phyloP scores from a whole-genome alignment of 2,329 filamentous ascomycete genomes.

The Colletotrichum filicis region DNA sequence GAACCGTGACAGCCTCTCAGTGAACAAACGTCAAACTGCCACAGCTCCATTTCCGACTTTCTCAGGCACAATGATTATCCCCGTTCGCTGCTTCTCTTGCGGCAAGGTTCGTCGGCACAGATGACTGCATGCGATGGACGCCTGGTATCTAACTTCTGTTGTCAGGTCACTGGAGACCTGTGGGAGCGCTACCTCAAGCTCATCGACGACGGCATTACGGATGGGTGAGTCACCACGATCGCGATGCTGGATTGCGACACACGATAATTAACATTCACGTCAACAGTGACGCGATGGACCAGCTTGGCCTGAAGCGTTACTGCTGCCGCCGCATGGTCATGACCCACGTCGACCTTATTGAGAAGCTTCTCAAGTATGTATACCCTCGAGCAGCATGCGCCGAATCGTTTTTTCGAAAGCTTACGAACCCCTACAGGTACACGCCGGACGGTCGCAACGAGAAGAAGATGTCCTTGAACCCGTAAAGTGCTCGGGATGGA shows the following conservation, averaged over 20 bases:
- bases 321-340: constrained; percentile 99
- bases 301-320: constrained; percentile 92
- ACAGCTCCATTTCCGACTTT: neutral
- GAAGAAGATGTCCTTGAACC: constrained; percentile 63
- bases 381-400: neutral
- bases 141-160: constrained; percentile 42
- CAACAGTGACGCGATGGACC: constrained; percentile 91
- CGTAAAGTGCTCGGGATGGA: constrained; percentile 36
- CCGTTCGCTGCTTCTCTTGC: constrained; percentile 98
- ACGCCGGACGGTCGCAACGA: constrained; percentile 72
- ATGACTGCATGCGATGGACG: neutral
- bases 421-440: constrained; percentile 55
- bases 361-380: constrained; percentile 92
- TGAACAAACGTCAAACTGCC: neutral
- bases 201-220: constrained; percentile 79
- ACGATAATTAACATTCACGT: neutral
- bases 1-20: neutral
- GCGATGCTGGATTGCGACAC: neutral
- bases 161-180: constrained; percentile 92
- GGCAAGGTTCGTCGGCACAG: constrained; percentile 81
- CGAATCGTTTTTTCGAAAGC: constrained; percentile 32
- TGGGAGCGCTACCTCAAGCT: constrained; percentile 96
- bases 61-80: constrained; percentile 87
- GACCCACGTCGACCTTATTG: constrained; percentile 98
- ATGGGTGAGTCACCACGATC: constrained; percentile 69